phyloP scores from a whole-genome alignment of 768 basidiomycete genomes.

The Podaxis mareebaensis region DNA sequence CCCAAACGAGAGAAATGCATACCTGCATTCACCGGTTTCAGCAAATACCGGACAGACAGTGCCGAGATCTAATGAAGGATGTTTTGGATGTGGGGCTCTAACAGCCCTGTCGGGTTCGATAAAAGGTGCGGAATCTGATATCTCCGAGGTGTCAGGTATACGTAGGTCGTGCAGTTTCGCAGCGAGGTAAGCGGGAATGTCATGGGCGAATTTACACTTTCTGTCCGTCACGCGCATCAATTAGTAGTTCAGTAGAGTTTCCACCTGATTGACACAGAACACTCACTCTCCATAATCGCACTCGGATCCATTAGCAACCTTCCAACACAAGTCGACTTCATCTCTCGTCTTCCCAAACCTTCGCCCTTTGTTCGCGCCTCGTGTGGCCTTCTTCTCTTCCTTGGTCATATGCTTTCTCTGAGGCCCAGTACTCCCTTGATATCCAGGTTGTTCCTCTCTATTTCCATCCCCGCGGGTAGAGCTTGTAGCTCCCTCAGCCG shows the following conservation, averaged over 20 bases:
- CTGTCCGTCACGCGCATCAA: conserved; percentile 6
- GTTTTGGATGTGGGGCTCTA: conserved; percentile 27
- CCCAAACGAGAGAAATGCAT: conserved; percentile 9
- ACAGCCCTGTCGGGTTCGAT: conserved; percentile 31
- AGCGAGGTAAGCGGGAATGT: conserved; percentile 71
- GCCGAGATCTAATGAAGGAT: conserved; percentile 44
- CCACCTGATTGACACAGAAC: conserved; percentile 26
- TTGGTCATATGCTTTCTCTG: conserved; percentile 45
- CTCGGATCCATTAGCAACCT: conserved; percentile 62
- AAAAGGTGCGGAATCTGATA: conserved; percentile 54
- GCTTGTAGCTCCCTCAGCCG: conserved; percentile 61
- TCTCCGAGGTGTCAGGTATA: conserved; percentile 46
- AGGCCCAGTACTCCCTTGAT: conserved; percentile 24
- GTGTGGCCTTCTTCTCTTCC: conserved; percentile 70
- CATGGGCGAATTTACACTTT: conserved; percentile 82
- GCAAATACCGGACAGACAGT: conserved; percentile 68
- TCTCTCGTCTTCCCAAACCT: conserved; percentile 78
- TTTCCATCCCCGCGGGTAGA: conserved; percentile 27
- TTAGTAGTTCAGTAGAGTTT: background rate
- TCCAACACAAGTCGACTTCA: conserved; percentile 82
- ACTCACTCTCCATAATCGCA: conserved; percentile 75
- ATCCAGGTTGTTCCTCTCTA: conserved; percentile 21
- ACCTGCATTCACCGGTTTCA: conserved; percentile 74
- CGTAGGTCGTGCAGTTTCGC: conserved; percentile 75
- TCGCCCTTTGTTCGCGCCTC: conserved; percentile 83